Evolutionary conservation across 208 protist species (phyloP), one percentile per base, ranked within the genome.

Genomic region (Trypanosoma rangeli): DNA sequence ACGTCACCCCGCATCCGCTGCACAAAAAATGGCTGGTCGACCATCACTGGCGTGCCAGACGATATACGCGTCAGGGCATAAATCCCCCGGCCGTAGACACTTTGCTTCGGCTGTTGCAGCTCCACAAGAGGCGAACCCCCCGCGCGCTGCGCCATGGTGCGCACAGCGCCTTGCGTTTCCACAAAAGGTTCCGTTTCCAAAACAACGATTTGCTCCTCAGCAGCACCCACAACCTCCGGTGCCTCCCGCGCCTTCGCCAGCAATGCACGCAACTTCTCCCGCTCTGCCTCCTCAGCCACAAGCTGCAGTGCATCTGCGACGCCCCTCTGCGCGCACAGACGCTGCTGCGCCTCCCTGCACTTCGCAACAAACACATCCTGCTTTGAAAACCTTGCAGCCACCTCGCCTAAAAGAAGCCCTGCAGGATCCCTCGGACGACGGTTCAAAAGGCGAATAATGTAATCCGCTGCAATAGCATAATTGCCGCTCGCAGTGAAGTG

Each of bases 401-500:
- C 39, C 57, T 86, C 85, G n/a, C 90, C 90, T 13, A 94, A 69
- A 15, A 90, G 65, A 15, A 95, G 78, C 0, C 63, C 76, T 13
- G 85, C 39, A 28, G 85, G 76, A 64, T 93, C 87, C 2, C 75
- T 73, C 3, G 84, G 78, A 54, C 83, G 79, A 0, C 79, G 76
- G 55, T 94, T 95, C 5, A 95, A 61, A 0, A 92, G 56, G 10
- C 86, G 90, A 64, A 95, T 92, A 33, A 79, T 73, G 73, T 94
- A 95, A 70, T 95, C 90, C 3, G 87, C 79, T 0, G 90, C 76
- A n/a, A 95, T 75, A 10, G 87, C 87, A 61, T 84, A 92, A 74
- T 94, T 92, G 1, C 68, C 64, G 24, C 52, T 63, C 1, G 72
- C 33, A 0, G 80, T 44, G 80, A 86, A 93, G 62, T 94, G 82